Percentiles rank a stretch among this genome's conserved stretches.
Evolutionary conservation across 257 asterid genomes (phyloP).

Genomic region (Fraxinus anomala): DNA sequence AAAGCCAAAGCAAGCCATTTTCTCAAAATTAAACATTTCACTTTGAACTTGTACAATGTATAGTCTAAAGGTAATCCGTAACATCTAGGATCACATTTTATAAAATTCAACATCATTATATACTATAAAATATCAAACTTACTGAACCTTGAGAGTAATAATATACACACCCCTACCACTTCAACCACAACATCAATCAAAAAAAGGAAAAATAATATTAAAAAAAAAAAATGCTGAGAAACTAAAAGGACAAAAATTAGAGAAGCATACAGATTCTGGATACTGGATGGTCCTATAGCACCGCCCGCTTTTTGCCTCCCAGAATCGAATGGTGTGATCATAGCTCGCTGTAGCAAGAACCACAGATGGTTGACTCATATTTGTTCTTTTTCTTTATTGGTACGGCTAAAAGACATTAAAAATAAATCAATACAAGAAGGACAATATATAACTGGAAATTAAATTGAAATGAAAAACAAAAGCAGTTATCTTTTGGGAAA

Average conservation of each 20-base stretch:
- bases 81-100: neutral
- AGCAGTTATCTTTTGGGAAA: neutral
- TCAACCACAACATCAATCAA: neutral
- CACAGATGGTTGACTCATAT: slow-evolving; percentile 91
- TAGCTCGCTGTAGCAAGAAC: slow-evolving; percentile 96
- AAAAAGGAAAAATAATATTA: neutral
- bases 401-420: neutral
- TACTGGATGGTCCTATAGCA: slow-evolving; percentile 91
- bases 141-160: neutral
- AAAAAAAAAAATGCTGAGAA: neutral
- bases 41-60: neutral
- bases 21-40: neutral
- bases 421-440: no score
- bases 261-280: slow-evolving; percentile 77
- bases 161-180: neutral
- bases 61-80: neutral
- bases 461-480: neutral
- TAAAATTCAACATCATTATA: neutral
- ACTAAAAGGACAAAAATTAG: neutral
- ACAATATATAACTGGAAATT: neutral
- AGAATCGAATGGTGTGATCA: slow-evolving; percentile 94
- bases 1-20: neutral
- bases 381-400: neutral
- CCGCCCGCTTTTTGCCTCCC: slow-evolving; percentile 96
- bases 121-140: neutral